phyloP scores from a whole-genome alignment of 140 eudicot species.

The Erigeron philadelphicus region DNA sequence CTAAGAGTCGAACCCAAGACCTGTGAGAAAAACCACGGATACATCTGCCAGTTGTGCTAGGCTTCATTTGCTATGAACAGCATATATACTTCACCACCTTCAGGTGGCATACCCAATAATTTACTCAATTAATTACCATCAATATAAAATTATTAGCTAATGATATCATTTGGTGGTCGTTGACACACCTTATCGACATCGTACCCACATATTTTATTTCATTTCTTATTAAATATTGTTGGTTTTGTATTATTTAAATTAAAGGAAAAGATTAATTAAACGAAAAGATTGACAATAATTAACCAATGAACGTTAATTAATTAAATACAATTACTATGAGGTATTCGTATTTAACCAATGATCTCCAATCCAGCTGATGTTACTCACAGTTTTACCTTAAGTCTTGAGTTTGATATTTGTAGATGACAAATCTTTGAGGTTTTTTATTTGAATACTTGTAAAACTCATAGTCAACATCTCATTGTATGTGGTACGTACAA shows the following conservation, averaged over 20 bases:
- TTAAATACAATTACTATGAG: constrained; percentile 8
- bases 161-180: constrained; percentile 24
- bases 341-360: constrained; percentile 16
- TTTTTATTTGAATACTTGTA: too few relatives aligned
- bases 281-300: constrained; percentile 10
- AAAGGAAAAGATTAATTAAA: constrained; percentile 23
- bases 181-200: constrained; percentile 26
- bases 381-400: too few relatives aligned
- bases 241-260: constrained; percentile 9
- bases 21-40: too few relatives aligned
- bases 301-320: constrained; percentile 3
- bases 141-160: constrained; percentile 3
- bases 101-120: constrained; percentile 21
- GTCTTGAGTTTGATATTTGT: not conserved
- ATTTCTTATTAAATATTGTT: not conserved
- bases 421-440: too few relatives aligned
- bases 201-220: constrained; percentile 21
- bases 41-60: too few relatives aligned
- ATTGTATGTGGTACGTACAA: too few relatives aligned
- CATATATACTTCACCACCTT: too few relatives aligned
- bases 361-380: constrained; percentile 11
- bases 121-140: constrained; percentile 4
- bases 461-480: too few relatives aligned
- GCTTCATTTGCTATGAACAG: too few relatives aligned
- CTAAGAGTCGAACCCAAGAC: too few relatives aligned